Evolutionary conservation across 345 rosid genomes (phyloP).

Genomic region (Brassica napus): DNA sequence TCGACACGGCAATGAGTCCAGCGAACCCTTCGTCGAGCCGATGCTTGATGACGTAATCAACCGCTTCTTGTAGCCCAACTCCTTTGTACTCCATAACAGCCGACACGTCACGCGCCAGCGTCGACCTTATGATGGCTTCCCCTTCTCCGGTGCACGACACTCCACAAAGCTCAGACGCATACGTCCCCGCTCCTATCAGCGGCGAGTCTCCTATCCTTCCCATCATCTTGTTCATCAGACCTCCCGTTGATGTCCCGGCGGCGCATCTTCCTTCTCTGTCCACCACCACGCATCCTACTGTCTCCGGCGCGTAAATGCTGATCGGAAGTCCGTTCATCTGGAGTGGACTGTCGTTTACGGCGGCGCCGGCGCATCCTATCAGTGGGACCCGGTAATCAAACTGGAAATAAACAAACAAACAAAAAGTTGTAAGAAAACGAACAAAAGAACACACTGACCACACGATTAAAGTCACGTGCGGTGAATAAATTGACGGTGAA

Average conservation of each 20-base stretch:
- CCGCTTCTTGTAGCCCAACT: constrained; percentile 70
- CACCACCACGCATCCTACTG: constrained; percentile 93
- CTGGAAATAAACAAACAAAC: constrained; percentile 39
- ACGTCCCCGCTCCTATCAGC: constrained; percentile 87
- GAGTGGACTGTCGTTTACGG: constrained; percentile 55
- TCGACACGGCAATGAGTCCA: constrained; percentile 86
- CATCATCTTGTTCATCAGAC: constrained; percentile 83
- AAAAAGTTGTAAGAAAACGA: background rate
- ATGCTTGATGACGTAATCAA: constrained; percentile 71
- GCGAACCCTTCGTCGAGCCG: constrained; percentile 85
- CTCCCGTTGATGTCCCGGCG: constrained; percentile 94
- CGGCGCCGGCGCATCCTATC: constrained; percentile 60
- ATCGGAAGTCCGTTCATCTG: constrained; percentile 93
- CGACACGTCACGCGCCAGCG: constrained; percentile 87
- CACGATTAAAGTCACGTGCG: background rate
- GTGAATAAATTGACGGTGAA: constrained; percentile 27
- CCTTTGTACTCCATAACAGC: constrained; percentile 99
- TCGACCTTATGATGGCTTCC: constrained; percentile 86
- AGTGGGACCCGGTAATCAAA: constrained; percentile 79
- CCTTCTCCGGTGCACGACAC: constrained; percentile 98
- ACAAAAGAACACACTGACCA: background rate
- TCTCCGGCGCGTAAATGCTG: constrained; percentile 85
- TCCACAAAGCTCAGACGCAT: constrained; percentile 73
- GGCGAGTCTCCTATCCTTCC: constrained; percentile 99
- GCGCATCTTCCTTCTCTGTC: constrained; percentile 83